phyloP scores from a whole-genome alignment of 1,284 basidiomycete species.

The Puccinia horiana region DNA sequence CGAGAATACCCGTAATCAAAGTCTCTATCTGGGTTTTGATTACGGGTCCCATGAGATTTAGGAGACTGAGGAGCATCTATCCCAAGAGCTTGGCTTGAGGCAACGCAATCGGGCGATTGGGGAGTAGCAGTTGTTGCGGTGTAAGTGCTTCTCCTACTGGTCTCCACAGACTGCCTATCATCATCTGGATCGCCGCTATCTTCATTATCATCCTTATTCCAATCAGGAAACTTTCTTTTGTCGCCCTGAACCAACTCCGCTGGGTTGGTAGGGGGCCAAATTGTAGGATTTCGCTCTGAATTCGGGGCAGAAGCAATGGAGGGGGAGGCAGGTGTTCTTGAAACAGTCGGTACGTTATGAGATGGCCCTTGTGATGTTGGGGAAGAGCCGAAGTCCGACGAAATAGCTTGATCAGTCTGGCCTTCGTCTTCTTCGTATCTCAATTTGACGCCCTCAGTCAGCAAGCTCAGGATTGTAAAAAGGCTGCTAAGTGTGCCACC shows the following conservation, averaged over 20 bases:
- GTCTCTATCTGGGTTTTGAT: slow-evolving; percentile 6
- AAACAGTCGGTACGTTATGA: not conserved
- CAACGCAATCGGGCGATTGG: not conserved
- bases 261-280: not conserved
- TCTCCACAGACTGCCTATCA: slow-evolving; percentile 28
- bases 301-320: slow-evolving; percentile 47
- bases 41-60: not conserved
- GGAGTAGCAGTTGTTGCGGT: slow-evolving; percentile 4
- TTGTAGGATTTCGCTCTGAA: not conserved
- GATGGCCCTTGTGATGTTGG: not conserved
- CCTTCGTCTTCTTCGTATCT: slow-evolving; percentile 70
- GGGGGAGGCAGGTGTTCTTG: not conserved
- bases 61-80: not conserved
- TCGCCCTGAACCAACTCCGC: slow-evolving; percentile 42
- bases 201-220: slow-evolving; percentile 59
- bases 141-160: slow-evolving; percentile 34
- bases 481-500: slow-evolving; percentile 92
- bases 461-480: slow-evolving; percentile 90
- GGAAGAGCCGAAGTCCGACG: not conserved
- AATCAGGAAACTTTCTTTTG: slow-evolving; percentile 15
- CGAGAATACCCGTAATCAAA: not conserved
- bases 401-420: not conserved
- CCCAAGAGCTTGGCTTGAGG: slow-evolving; percentile 1
- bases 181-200: slow-evolving; percentile 52
- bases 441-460: slow-evolving; percentile 94